Conservation (phyloP, 495 filamentous ascomycete species). For the Glutinoglossum americanum region DNA sequence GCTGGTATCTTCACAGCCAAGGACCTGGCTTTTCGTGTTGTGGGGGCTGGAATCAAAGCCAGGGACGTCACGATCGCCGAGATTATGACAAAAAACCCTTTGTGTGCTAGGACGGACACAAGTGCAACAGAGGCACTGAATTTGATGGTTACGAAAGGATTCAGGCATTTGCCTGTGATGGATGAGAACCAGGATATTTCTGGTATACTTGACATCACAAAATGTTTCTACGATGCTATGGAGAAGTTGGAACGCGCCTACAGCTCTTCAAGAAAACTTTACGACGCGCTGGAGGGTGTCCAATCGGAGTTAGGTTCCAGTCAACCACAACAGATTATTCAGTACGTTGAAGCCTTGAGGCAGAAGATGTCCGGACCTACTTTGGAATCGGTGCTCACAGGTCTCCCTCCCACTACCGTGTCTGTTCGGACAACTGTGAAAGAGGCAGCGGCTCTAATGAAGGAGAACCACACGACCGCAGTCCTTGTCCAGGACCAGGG, state of each 20-base stretch:
- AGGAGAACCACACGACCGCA: conserved; percentile 93
- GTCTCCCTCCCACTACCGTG: conserved; percentile 78
- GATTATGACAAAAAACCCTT: conserved; percentile 99
- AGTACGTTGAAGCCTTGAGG: conserved; percentile 89
- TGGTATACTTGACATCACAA: conserved; percentile 94
- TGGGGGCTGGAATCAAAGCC: conserved; percentile 81
- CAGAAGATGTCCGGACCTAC: conserved; percentile 97
- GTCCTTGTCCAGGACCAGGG: conserved; percentile 92
- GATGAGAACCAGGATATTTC: conserved; percentile 99
- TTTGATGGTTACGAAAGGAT: conserved; percentile 94
- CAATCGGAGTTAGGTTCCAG: conserved; percentile 91
- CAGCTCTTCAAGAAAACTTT: conserved; percentile 83
- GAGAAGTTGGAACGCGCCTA: conserved; percentile 96
- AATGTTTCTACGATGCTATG: conserved; percentile 99
- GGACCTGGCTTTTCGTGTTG: conserved; percentile 91
- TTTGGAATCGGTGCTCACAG: conserved; percentile 80
- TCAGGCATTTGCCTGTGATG: conserved; percentile 95
- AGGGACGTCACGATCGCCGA: conserved; percentile 79
- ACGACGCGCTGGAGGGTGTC: conserved; percentile 95
- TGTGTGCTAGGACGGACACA: conserved; percentile 92
- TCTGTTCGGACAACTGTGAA: conserved; percentile 89
- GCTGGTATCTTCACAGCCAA: conserved; percentile 98
- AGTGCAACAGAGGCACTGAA: conserved; percentile 94
- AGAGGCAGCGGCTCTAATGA: conserved; percentile 88
- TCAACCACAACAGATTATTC: conserved; percentile 95